Evolutionary conservation across 106 monocot species (phyloP).

Genomic region (Chionographis japonica): DNA sequence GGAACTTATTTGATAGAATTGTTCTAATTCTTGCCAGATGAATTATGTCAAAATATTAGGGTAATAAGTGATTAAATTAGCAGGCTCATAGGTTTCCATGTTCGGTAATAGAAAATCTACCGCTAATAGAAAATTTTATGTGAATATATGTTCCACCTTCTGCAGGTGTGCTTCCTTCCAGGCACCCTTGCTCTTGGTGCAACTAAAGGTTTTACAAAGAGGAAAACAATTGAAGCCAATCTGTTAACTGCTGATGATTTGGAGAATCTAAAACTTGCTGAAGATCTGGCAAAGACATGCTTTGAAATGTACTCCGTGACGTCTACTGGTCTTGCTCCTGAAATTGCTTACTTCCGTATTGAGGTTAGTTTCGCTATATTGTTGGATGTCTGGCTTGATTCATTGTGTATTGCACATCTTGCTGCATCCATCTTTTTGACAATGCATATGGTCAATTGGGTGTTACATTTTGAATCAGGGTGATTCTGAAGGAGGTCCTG

Average conservation of each 20-base stretch:
- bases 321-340: conserved; percentile 88
- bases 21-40: too few species aligned
- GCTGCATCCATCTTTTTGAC: not conserved
- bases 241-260: conserved; percentile 55
- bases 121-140: not conserved
- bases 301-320: conserved; percentile 88
- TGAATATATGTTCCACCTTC: conserved; percentile 2
- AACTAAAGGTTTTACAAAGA: conserved; percentile 85
- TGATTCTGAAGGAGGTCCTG: conserved; percentile 39
- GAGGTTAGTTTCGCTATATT: conserved; percentile 39
- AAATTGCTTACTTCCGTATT: conserved; percentile 80
- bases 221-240: conserved; percentile 55
- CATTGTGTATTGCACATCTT: not conserved
- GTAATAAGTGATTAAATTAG: too few species aligned
- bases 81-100: not conserved
- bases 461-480: conserved; percentile 38
- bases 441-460: conserved; percentile 3
- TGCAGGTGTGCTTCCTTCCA: conserved; percentile 89
- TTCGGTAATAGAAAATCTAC: not conserved
- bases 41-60: too few species aligned
- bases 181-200: conserved; percentile 90
- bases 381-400: not conserved
- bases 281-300: conserved; percentile 92
- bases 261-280: conserved; percentile 82
- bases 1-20: too few species aligned